A percentile compares a stretch with the other conserved stretches of the same genome.
These are phyloP conservation scores for Neonectria coccinea DNA, from an alignment of 2,329 filamentous ascomycete genomes.

Conservation along the genomic window DNA sequence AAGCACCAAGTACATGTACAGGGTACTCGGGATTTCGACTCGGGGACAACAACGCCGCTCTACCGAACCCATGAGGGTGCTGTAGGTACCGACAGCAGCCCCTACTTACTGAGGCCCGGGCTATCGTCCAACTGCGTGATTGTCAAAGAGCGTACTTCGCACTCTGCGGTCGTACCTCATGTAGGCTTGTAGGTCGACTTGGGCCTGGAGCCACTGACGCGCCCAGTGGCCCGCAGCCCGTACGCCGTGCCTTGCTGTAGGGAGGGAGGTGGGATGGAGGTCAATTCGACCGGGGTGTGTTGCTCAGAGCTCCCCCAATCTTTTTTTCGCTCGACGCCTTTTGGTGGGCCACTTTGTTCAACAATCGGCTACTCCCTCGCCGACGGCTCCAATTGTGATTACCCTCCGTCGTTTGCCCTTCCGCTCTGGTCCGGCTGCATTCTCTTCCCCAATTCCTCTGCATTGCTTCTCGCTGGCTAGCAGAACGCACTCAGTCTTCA, in stretches of 20 bases:
- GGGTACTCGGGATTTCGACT: slow-evolving; percentile 34
- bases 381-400: slow-evolving; percentile 46
- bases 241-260: slow-evolving; percentile 22
- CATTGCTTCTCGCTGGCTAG: slow-evolving; percentile 46
- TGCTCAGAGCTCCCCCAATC: slow-evolving; percentile 50
- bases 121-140: slow-evolving; percentile 12
- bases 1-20: slow-evolving; percentile 35
- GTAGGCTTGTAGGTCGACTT: not conserved
- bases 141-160: slow-evolving; percentile 9
- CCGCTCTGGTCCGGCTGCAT: slow-evolving; percentile 27
- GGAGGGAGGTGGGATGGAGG: slow-evolving; percentile 26
- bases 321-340: slow-evolving; percentile 48
- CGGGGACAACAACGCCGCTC: slow-evolving; percentile 14
- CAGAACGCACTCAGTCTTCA: slow-evolving; percentile 44
- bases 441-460: slow-evolving; percentile 39
- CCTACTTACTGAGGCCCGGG: slow-evolving; percentile 12
- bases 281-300: slow-evolving; percentile 35
- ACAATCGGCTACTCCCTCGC: slow-evolving; percentile 50
- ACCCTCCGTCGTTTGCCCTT: slow-evolving; percentile 33
- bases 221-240: slow-evolving; percentile 22
- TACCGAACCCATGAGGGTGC: slow-evolving; percentile 29
- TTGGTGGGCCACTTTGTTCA: slow-evolving; percentile 52
- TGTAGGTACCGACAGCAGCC: slow-evolving; percentile 39
- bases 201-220: not conserved
- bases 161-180: no score